Conservation (phyloP, 2,329 filamentous ascomycete species). For the Ascochyta clinopodiicola region DNA sequence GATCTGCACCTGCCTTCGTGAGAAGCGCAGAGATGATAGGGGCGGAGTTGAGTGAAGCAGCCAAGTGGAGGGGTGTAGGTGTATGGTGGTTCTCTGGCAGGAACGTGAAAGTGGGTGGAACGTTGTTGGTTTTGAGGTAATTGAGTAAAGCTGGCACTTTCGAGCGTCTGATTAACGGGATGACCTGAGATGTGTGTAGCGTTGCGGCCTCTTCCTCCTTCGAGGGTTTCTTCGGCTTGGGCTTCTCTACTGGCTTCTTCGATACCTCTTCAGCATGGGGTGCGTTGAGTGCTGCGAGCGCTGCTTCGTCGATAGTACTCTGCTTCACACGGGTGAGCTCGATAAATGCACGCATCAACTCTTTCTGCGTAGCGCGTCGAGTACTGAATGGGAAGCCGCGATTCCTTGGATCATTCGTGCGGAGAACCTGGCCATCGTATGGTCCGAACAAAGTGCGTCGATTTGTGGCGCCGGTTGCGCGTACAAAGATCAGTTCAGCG, state of each 20-base stretch:
- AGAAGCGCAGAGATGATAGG: slow-evolving; percentile 80
- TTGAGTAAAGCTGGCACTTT: slow-evolving; percentile 86
- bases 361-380: slow-evolving; percentile 86
- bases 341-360: slow-evolving; percentile 92
- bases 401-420: slow-evolving; percentile 77
- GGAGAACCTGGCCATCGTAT: slow-evolving; percentile 86
- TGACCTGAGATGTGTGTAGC: slow-evolving; percentile 87
- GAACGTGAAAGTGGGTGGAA: slow-evolving; percentile 77
- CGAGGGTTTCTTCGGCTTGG: slow-evolving; percentile 67
- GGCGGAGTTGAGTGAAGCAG: slow-evolving; percentile 79
- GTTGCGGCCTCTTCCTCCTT: slow-evolving; percentile 84
- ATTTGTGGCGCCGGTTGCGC: slow-evolving; percentile 87
- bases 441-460: slow-evolving; percentile 86
- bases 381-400: slow-evolving; percentile 94
- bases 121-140: slow-evolving; percentile 78
- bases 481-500: slow-evolving; percentile 84
- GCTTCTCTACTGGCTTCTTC: slow-evolving; percentile 41
- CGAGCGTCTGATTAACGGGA: slow-evolving; percentile 84
- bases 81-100: slow-evolving; percentile 77
- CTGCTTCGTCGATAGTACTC: slow-evolving; percentile 73
- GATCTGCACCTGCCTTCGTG: slow-evolving; percentile 75
- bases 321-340: slow-evolving; percentile 92
- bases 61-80: slow-evolving; percentile 83
- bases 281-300: slow-evolving; percentile 58
- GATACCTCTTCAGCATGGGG: slow-evolving; percentile 51